A percentile compares a stretch with the other conserved stretches of the same genome.
Evolutionary conservation across 345 rosid genomes (phyloP).

Genomic region (Syzygium aromaticum): DNA sequence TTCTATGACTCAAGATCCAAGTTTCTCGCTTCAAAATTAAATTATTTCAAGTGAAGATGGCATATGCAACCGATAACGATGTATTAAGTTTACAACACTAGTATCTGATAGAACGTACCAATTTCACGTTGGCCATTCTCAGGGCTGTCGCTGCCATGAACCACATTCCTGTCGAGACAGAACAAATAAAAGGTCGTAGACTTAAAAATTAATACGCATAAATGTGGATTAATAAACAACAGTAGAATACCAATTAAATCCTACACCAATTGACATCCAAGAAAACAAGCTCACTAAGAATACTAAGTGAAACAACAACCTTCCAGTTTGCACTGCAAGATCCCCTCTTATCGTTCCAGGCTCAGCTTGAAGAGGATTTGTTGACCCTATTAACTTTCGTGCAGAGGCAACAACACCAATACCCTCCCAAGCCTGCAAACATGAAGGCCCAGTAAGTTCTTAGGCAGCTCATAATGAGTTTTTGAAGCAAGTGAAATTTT

Average conservation of each 20-base stretch:
- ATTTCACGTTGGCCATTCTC: slow-evolving; percentile 91
- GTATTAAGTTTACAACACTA: background rate
- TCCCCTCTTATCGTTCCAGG: slow-evolving; percentile 98
- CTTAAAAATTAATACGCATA: background rate
- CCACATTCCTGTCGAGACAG: slow-evolving; percentile 60
- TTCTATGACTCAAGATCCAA: background rate
- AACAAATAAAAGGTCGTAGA: background rate
- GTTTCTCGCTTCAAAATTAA: background rate
- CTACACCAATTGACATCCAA: background rate
- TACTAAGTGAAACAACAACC: slow-evolving; percentile 32
- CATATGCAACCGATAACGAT: background rate
- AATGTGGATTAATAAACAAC: background rate
- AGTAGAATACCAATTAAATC: background rate
- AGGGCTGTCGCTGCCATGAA: slow-evolving; percentile 98
- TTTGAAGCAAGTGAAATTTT: background rate
- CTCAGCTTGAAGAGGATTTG: slow-evolving; percentile 96
- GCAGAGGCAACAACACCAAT: slow-evolving; percentile 94
- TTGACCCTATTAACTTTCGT: slow-evolving; percentile 83
- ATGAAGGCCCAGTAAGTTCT: background rate
- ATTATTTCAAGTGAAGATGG: background rate
- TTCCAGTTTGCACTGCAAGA: slow-evolving; percentile 96
- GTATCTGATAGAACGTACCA: slow-evolving; percentile 25
- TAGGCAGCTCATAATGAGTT: background rate
- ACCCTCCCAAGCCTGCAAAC: slow-evolving; percentile 89
- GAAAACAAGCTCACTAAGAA: background rate